Conservation (phyloP, 139 green algal species). For the Tetradesmus lagerheimii region DNA sequence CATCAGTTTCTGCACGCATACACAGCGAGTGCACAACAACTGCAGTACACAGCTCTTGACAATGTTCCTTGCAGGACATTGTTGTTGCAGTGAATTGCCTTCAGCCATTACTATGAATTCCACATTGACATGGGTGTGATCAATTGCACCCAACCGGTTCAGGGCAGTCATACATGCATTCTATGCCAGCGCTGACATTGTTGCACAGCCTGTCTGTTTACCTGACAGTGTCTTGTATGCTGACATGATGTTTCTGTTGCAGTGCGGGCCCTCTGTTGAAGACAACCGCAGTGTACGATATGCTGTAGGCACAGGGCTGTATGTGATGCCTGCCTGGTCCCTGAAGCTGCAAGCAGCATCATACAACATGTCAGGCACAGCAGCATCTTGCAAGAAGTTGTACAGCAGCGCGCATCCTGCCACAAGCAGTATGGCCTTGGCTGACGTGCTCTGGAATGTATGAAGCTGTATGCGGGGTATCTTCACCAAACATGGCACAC, state of each 20-base stretch:
- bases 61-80: neutral
- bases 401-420: too few relatives aligned
- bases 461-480: too few relatives aligned
- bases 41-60: neutral
- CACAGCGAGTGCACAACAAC: neutral
- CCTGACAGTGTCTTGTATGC: slow-evolving; percentile 18
- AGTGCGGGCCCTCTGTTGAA: slow-evolving; percentile 18
- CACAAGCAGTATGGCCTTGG: too few relatives aligned
- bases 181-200: neutral
- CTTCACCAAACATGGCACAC: too few relatives aligned
- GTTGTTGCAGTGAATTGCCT: neutral
- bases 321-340: neutral
- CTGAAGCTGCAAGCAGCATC: slow-evolving; percentile 16
- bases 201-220: neutral
- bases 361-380: neutral
- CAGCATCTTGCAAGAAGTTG: neutral
- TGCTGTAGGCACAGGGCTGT: slow-evolving; percentile 16
- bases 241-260: slow-evolving; percentile 24
- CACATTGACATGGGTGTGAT: neutral
- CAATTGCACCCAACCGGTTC: too few relatives aligned
- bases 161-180: neutral
- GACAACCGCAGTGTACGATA: slow-evolving; percentile 3
- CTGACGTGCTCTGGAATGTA: too few relatives aligned
- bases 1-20: neutral
- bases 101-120: too few relatives aligned